These are phyloP conservation scores for Gnaphalium uliginosum DNA, from an alignment of 129 eudicot species.

Conservation along the genomic window DNA sequence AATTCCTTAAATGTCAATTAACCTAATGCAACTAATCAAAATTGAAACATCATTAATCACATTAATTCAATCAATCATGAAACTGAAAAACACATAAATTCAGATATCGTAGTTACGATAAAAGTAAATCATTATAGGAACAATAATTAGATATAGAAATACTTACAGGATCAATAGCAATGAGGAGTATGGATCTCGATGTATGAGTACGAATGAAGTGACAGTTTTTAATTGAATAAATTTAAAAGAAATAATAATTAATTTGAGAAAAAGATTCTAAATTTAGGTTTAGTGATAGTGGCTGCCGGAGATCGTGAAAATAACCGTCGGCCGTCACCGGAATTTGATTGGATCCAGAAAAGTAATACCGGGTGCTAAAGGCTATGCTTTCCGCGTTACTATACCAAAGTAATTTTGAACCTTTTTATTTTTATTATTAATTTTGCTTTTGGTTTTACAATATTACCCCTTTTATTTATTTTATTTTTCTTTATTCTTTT, in stretches of 20 bases:
- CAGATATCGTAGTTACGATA: constrained; percentile 31
- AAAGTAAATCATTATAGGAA: neutral
- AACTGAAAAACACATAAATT: constrained; percentile 5
- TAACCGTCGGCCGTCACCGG: constrained; percentile 44
- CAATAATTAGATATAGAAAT: neutral
- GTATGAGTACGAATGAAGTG: constrained; percentile 31
- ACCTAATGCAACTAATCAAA: constrained; percentile 13
- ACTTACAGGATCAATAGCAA: constrained; percentile 38
- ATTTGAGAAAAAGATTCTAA: constrained; percentile 8
- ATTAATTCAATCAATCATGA: constrained; percentile 20
- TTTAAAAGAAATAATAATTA: constrained; percentile 1
- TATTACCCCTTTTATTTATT: too few relatives aligned
- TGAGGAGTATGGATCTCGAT: constrained; percentile 36
- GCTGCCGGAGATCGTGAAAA: constrained; percentile 31
- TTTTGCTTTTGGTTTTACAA: too few relatives aligned
- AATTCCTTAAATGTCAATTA: constrained; percentile 14
- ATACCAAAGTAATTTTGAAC: neutral
- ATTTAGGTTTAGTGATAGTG: constrained; percentile 10
- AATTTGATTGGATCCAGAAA: constrained; percentile 28
- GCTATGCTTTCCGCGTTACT: neutral
- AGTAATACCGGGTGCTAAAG: constrained; percentile 22
- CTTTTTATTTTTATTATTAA: neutral
- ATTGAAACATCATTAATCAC: constrained; percentile 10
- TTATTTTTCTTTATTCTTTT: too few relatives aligned
- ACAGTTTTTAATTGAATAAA: constrained; percentile 25